phyloP scores from a whole-genome alignment of 345 rosid genomes.

The Turnera subulata region DNA sequence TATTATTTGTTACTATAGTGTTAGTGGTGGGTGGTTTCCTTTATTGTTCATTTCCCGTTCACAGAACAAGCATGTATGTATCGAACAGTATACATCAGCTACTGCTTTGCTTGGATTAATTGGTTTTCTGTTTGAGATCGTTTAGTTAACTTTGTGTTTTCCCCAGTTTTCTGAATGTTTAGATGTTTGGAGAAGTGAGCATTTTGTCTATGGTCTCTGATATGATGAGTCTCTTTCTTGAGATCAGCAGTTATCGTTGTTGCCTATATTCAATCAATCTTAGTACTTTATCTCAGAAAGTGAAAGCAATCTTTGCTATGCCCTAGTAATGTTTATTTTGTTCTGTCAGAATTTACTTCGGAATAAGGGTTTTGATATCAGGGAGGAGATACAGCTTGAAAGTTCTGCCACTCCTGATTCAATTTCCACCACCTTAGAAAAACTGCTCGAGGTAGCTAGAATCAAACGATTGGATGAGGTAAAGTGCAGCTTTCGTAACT shows the following conservation, averaged over 20 bases:
- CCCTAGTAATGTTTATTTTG: not conserved
- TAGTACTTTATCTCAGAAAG: not conserved
- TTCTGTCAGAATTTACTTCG: conserved; percentile 50
- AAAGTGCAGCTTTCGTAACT: conserved; percentile 4
- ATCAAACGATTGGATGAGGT: conserved; percentile 72
- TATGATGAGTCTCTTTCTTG: not conserved
- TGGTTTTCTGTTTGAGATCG: not conserved
- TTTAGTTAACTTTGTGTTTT: too few relatives aligned
- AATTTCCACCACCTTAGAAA: conserved; percentile 30
- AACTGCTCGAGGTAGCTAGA: conserved; percentile 58
- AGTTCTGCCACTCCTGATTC: conserved; percentile 35
- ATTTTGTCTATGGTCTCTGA: not conserved
- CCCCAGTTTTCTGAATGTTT: too few relatives aligned
- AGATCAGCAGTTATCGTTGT: too few relatives aligned
- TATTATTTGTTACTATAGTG: not conserved
- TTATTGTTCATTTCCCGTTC: not conserved
- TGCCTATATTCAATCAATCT: not conserved
- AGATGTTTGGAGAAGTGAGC: too few relatives aligned
- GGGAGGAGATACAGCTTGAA: conserved; percentile 37
- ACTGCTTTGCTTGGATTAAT: not conserved
- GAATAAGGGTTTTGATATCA: conserved; percentile 45
- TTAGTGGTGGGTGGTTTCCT: not conserved
- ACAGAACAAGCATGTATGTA: not conserved
- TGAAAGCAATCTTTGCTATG: not conserved
- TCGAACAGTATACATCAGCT: too few relatives aligned